Conservation (phyloP, 2,329 filamentous ascomycete genomes). For the Ceratocystis harringtonii region DNA sequence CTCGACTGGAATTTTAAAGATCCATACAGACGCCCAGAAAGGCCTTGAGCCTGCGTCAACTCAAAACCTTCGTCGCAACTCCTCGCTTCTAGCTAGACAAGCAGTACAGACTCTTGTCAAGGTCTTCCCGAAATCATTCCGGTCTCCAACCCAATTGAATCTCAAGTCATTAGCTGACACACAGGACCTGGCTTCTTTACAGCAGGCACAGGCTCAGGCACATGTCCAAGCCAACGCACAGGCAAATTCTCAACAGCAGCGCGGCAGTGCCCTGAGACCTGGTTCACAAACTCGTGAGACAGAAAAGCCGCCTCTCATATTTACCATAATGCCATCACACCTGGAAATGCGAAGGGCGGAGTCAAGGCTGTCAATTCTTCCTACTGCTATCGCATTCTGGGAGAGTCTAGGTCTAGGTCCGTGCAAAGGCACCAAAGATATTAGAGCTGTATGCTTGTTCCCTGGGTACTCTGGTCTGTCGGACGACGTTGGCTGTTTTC, state of each 20-base stretch:
- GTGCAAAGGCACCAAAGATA: conserved; percentile 53
- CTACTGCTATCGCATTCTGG: conserved; percentile 65
- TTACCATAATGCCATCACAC: conserved; percentile 52
- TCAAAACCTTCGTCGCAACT: conserved; percentile 20
- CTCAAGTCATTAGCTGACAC: conserved; percentile 40
- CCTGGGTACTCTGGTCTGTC: conserved; percentile 49
- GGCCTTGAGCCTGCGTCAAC: neutral
- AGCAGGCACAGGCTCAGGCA: conserved; percentile 25
- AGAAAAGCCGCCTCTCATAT: conserved; percentile 38
- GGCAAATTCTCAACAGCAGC: neutral
- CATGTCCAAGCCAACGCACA: conserved; percentile 29
- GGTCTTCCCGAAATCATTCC: conserved; percentile 32
- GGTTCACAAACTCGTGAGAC: conserved; percentile 26
- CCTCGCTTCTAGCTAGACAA: conserved; percentile 31
- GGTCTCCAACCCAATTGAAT: conserved; percentile 26
- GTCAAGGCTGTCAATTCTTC: conserved; percentile 54
- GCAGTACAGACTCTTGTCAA: conserved; percentile 35
- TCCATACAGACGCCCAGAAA: conserved; percentile 20
- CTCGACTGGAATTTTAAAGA: conserved; percentile 35
- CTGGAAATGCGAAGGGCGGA: conserved; percentile 58
- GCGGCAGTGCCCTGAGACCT: neutral
- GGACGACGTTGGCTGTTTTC: conserved; percentile 46
- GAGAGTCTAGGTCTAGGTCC: conserved; percentile 64
- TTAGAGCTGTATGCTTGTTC: conserved; percentile 55
- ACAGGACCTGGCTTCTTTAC: conserved; percentile 37